Base-by-base conservation (phyloP, 805 yeast genomes). In the Schizosaccharomyces lindneri region DNA sequence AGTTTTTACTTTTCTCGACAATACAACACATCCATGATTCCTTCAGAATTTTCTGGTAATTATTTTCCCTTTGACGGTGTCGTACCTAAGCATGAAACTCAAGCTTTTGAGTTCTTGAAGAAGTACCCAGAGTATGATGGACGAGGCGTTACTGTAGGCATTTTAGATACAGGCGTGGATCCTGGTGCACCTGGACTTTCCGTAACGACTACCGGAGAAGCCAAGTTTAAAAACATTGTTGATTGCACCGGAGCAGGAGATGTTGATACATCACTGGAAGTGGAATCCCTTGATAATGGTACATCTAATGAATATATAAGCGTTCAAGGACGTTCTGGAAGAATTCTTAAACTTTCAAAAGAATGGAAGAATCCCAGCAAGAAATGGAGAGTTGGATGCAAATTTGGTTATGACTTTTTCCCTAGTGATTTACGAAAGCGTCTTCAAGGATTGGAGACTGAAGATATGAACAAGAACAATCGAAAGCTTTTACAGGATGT, bases 121-220 rank as follows among this genome's bases (percentile, higher is more conserved):
- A 46, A 43, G 21, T 39, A 43, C 21, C 55, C 61, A 13, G 39
- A 43, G 11, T 43, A 41, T 59, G 61, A 59, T 43, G 61, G 61
- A 7, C 31, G 61, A 43, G 61, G 55, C 43, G 55, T 59, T 15
- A 43, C 31, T n/a, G 55, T 59, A 7, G 61, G 51, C 5, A 46
- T 59, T 5, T 48, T 59, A n/a, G 61, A 59, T 27, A 59, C 61
- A 41, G 61, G 61, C n/a, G 61, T 41, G 27, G 61, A 59, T 43
- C 61, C 61, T 19, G 39, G 55, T 3, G 61, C 61, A 5, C 29
- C 55, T 19, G 61, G 61, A 6, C 29, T 59, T 13, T 19, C 31
- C 11, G 19, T 19, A 0, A 59, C 61, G 4, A 41, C 39, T 27
- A 48, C 41, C n/a, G 61, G 61, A 27, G 17, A 43, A 43, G 55